Evolutionary conservation across 2,329 filamentous ascomycete species (phyloP), one percentile per base, ranked within the genome.

Genomic region (Aspergillus quadricinctus): DNA sequence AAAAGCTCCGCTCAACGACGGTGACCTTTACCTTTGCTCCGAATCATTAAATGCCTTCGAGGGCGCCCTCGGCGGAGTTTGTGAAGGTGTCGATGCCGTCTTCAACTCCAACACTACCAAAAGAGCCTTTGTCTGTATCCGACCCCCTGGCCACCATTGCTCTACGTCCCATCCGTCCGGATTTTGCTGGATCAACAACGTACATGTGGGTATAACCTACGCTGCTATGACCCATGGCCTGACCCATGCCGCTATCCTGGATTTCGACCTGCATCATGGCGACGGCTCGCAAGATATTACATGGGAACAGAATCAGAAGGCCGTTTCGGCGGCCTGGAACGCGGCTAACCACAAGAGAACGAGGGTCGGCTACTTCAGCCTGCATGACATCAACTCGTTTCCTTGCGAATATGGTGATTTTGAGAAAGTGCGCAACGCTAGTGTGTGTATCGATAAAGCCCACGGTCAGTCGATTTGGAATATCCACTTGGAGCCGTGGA

Each of bases 121-220:
- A 48, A 85, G 91, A 54, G 92, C 92, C 0, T 99, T 99, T 71
- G 91, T 97, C 50, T 92, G 89, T 28, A 89, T 97, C 50, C 86
- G 94, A 31, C 94, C 94, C 4, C 94, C 94, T 0, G 94, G 94
- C 1, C 94, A 99, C 70, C 94, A 99, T 70, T 99, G 94, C 75
- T 96, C 93, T 2, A 85, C 90, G 3, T 85, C 88, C 50, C 88
- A 88, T 65, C 94, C 94, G 0, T 97, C 93, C 2, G 94, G 94
- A 0, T 99, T 99, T 70, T 99, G 94, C 77, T 99, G 94, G 93
- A 78, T 99, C 51, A 99, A 99, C 73, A 99, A 99, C 69, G 92
- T 99, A 0, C 93, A 97, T 69, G 90, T 99, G 23, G 94, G 93
- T 0, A 96, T 99, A 62, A 89, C 95, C 72, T 90, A 99, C 72